These are phyloP conservation scores for Exophiala xenobiotica DNA, from an alignment of 2,329 filamentous ascomycete species.

Conservation along the genomic window DNA sequence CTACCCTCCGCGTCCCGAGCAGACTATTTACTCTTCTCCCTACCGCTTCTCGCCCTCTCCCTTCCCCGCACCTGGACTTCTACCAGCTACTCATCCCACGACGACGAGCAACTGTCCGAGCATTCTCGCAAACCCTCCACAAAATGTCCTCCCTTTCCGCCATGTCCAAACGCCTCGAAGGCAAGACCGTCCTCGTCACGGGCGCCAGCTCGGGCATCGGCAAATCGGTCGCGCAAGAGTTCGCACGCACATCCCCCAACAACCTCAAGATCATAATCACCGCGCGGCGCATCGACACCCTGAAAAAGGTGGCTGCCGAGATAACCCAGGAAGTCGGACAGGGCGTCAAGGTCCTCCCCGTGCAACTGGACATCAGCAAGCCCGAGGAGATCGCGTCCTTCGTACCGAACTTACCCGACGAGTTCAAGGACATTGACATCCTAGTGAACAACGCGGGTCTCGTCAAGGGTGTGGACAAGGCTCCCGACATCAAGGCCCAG, in stretches of 20 bases:
- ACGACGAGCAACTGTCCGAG: too few species aligned
- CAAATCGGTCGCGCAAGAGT: constrained; percentile 72
- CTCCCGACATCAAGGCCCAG: constrained; percentile 75
- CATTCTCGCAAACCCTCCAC: constrained; percentile 28
- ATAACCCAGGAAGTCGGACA: constrained; percentile 74
- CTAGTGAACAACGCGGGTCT: constrained; percentile 95
- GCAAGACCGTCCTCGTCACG: constrained; percentile 90
- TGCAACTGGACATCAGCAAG: constrained; percentile 84
- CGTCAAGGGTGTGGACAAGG: constrained; percentile 82
- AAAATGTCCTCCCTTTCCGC: constrained; percentile 60
- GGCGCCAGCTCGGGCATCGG: constrained; percentile 94
- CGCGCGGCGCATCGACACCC: constrained; percentile 76
- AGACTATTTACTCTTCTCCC: too few species aligned
- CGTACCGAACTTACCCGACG: constrained; percentile 70
- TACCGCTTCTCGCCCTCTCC: too few species aligned
- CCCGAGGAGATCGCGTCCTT: constrained; percentile 71
- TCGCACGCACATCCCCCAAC: constrained; percentile 78
- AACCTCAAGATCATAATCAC: constrained; percentile 82
- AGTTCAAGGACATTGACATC: constrained; percentile 81
- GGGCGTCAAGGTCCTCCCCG: constrained; percentile 77
- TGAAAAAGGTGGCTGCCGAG: constrained; percentile 73
- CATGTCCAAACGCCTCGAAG: constrained; percentile 77
- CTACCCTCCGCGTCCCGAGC: too few species aligned
- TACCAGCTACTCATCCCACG: too few species aligned
- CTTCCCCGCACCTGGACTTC: too few species aligned